Evolutionary conservation across 805 yeast species (phyloP), one percentile per base, ranked within the genome.

Genomic region (Spathaspora gorwiae): DNA sequence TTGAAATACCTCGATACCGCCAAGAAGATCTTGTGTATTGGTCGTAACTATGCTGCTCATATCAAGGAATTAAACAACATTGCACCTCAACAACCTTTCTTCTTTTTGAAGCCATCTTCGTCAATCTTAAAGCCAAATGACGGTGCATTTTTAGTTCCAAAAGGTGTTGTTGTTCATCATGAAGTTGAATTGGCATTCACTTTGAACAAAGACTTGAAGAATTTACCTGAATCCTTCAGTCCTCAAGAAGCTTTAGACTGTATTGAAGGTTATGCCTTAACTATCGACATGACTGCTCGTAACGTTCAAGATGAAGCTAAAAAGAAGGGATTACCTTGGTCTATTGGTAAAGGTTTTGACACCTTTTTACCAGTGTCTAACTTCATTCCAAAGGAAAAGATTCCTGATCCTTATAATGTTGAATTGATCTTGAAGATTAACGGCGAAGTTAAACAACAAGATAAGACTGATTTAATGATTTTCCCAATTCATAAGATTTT

Each of bases 11-110:
- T 83, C 36, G 80, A 78, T 46, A 57, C 68, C 14, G 90, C 88
- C 2, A 76, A 83, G 33, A 94, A 94, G 68, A 79, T 92, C 58
- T 78, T 94, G 13, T 94, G 99, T 65, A 92, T 94, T 53, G 99
- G 99, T 38, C 84, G 99, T 56, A 94, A 94, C 66, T 94, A 90
- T 62, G 95, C 89, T n/a, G 97, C 96, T 15, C 99, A 94, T 58
- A 87, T 90, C 60, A 79, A 84, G 50, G 99, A 94, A 64, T 72
- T 94, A 47, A 85, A 87, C 72, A 94, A 90, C 61, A 65, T 79
- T 24, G 75, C 78, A 15, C 98, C 99, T 2, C 70, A 74, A 32
- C 87, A 83, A 59, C 99, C 99, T 3, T 92, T 94, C 55, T 94
- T 84, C 74, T 94, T 94, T 62, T 68, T 90, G 52, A 94, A 94